Percentiles rank a stretch among this genome's conserved stretches.
phyloP scores from a whole-genome alignment of 2,329 filamentous ascomycete species.

The Aspergillus oerlinghausenensis region DNA sequence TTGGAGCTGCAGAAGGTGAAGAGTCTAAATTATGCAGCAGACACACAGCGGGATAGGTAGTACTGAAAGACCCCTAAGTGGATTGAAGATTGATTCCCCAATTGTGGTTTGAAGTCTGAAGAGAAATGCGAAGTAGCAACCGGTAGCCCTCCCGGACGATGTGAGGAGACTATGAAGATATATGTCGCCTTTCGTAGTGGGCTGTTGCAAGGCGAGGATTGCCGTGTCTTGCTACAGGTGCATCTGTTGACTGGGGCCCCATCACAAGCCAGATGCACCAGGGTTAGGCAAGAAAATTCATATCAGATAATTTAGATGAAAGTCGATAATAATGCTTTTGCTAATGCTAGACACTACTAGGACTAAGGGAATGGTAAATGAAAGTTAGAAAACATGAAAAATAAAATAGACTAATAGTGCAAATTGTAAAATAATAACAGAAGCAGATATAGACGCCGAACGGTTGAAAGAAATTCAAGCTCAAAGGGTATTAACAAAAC shows the following conservation, averaged over 20 bases:
- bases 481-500: slow-evolving; percentile 1
- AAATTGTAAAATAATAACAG: slow-evolving; percentile 1
- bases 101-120: background rate
- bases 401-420: slow-evolving; percentile 1
- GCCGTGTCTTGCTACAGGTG: slow-evolving; percentile 8
- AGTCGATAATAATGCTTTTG: slow-evolving; percentile 5
- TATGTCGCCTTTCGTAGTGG: slow-evolving; percentile 13
- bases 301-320: background rate
- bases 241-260: slow-evolving; percentile 14
- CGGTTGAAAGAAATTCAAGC: background rate
- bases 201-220: slow-evolving; percentile 14
- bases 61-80: background rate
- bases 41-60: background rate
- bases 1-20: background rate
- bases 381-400: slow-evolving; percentile 2
- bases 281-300: slow-evolving; percentile 15
- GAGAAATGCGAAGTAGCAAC: slow-evolving; percentile 4
- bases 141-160: background rate
- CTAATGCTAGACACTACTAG: slow-evolving; percentile 1
- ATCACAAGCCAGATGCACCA: slow-evolving; percentile 21
- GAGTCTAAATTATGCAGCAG: background rate
- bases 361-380: background rate
- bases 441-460: background rate
- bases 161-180: slow-evolving; percentile 9
- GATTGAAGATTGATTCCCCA: background rate